Evolutionary conservation across 2,329 filamentous ascomycete species (phyloP).

Genomic region (Calonectria pseudoreteaudii): DNA sequence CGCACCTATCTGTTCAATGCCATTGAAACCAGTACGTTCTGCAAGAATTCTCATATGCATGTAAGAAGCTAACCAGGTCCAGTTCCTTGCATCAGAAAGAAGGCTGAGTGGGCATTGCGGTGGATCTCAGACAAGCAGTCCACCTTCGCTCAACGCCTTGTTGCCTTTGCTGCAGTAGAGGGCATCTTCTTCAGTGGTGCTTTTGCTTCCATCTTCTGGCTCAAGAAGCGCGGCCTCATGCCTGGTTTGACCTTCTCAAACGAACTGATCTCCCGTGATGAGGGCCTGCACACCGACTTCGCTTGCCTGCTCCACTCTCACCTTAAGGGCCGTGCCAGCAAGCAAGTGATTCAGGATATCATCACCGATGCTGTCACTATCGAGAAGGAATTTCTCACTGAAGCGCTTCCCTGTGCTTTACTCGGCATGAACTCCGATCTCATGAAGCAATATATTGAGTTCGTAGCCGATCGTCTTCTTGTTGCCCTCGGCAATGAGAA

Average conservation of each 20-base stretch:
- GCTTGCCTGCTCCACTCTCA: conserved; percentile 98
- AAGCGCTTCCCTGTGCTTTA: conserved; percentile 90
- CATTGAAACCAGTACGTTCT: conserved; percentile 88
- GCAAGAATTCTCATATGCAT: background rate
- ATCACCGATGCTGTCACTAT: conserved; percentile 95
- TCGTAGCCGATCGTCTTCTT: conserved; percentile 95
- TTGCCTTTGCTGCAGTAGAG: conserved; percentile 97
- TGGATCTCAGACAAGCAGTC: conserved; percentile 97
- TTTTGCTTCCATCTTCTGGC: conserved; percentile 99
- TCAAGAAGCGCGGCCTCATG: conserved; percentile 99
- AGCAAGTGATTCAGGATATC: conserved; percentile 84
- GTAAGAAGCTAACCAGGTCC: conserved; percentile 30
- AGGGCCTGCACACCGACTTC: conserved; percentile 99
- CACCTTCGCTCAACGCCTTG: conserved; percentile 93
- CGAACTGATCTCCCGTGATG: conserved; percentile 99
- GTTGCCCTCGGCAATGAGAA: conserved; percentile 94
- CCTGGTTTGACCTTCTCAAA: conserved; percentile 98
- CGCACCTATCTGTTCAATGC: conserved; percentile 96
- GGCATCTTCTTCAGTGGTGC: conserved; percentile 99
- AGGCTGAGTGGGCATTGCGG: conserved; percentile 95
- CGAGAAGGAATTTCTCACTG: conserved; percentile 97
- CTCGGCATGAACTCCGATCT: conserved; percentile 97
- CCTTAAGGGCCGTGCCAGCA: conserved; percentile 89
- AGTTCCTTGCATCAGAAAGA: conserved; percentile 97
- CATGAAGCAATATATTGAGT: conserved; percentile 99